Base-by-base conservation (phyloP, 352 stramenopile species). In the Phytophthora fragariae region DNA sequence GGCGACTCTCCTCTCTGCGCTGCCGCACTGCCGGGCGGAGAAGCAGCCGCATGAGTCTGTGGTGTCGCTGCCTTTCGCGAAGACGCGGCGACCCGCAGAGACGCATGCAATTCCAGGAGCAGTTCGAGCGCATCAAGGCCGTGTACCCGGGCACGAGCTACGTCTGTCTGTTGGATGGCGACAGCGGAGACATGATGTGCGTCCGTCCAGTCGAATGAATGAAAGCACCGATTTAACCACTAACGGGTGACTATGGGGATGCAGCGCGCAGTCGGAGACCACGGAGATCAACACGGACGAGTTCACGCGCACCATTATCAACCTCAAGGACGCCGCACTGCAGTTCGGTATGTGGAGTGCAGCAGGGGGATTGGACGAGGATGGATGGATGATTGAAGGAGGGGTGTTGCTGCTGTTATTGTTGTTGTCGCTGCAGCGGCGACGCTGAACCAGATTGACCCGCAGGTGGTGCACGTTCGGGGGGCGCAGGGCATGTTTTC, bases 401-500 rank as follows among this genome's bases (percentile, higher is more conserved):
- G 37, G 17, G 12, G 37, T 46, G 37, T 15, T 46, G 37, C 8
- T 5, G 11, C 6, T 39, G 35, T 39, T 46, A 52, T 19, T 56
- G 27, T 11, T 2, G 12, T 10, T 46, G 19, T 31, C 8, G 19
- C 31, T 62, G 24, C 61, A 94, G 89, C 87, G 49, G 79, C 80
- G 71, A 96, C 88, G 39, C 67, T 96, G 54, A 94, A 94, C 65
- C 88, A 94, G 77, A 82, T 90, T 65, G 88, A 94, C 65, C 91
- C 88, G 31, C 89, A 96, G 53, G 81, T 93, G 31, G 85, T 96
- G 31, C 89, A 96, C 59, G 85, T 96, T 54, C 89, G 92, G 70
- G 88, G 88, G 57, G 88, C 90, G 58, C 84, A 92, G 44, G 86
- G 86, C 56, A 93, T 96, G 80, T 95, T 96, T 64, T 96, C 89